Base-by-base conservation (phyloP, 1,139 yeast genomes). In the Sugiyamaella neomexicana region DNA sequence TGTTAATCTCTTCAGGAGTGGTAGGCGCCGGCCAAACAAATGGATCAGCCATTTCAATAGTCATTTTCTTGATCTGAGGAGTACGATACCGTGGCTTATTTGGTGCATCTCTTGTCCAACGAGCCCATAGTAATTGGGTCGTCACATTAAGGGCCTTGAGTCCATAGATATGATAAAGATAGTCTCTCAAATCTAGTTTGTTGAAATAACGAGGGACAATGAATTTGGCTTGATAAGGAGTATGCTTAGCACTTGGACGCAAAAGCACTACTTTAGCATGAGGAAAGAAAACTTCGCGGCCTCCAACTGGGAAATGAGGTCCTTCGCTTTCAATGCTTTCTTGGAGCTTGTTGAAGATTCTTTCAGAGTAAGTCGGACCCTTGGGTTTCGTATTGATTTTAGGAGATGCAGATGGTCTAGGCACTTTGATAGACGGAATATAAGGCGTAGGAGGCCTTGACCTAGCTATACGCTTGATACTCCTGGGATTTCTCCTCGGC, bases 211-310 rank as follows among this genome's bases (percentile, higher is more conserved):
- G 83, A 23, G 98, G 97, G 32, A 91, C 97, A 62, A 88, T 81
- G 69, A 91, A 91, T 71, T 89, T 90, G 50, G 97, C 97, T 71
- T 90, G 97, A 72, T 85, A 89, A 51, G 98, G 98, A 0, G 97
- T 88, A 72, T 89, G 96, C 68, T 89, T 89, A 20, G 98, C 97
- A 66, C 87, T 87, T 46, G 97, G 96, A 68, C 96, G 80, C 60
- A 91, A 75, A 43, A 91, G 76, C 52, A 87, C 81, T 41, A 91
- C 76, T 60, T 95, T 78, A 1, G 95, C 97, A 61, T 83, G 83
- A 37, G 98, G 97, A 71, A 91, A 86, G 69, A 81, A 89, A 13
- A 86, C 75, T 60, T 85, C 75, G 62, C 79, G 81, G 5, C 80
- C 83, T 65, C 98, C 98, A 5, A 86, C 81, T 52, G 75, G 77